Evolutionary conservation across 2,329 filamentous ascomycete genomes (phyloP).

Genomic region (Trichocomaceae sp.): DNA sequence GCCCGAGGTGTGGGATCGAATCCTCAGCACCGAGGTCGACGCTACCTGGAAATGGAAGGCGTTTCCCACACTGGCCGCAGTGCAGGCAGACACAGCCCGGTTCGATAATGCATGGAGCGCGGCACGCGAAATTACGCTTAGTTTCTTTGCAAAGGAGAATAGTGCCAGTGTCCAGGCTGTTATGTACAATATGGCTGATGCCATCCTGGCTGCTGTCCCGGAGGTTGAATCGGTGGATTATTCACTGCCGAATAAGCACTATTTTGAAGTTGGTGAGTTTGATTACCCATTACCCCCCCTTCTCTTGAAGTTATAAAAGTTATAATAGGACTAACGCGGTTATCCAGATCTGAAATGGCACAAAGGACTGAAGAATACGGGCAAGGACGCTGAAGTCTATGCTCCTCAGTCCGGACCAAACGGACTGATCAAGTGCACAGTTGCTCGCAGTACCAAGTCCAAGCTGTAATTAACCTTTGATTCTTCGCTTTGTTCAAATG

Average conservation of each 20-base stretch:
- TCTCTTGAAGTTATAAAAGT: too few relatives aligned
- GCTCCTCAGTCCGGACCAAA: constrained; percentile 90
- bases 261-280: constrained; percentile 72
- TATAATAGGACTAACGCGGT: too few relatives aligned
- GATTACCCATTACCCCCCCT: neutral
- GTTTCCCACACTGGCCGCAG: constrained; percentile 60
- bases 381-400: constrained; percentile 91
- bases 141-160: constrained; percentile 81
- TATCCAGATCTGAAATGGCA: constrained; percentile 83
- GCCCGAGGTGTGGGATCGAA: constrained; percentile 86
- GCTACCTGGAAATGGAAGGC: constrained; percentile 77
- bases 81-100: constrained; percentile 55
- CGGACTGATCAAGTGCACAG: constrained; percentile 89
- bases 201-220: constrained; percentile 71
- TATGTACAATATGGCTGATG: constrained; percentile 97
- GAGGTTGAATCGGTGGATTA: constrained; percentile 70
- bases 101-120: constrained; percentile 75
- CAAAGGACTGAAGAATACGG: constrained; percentile 90
- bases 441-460: constrained; percentile 41
- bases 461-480: constrained; percentile 24
- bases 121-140: constrained; percentile 79
- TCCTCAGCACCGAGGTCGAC: constrained; percentile 89
- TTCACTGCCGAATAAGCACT: constrained; percentile 93
- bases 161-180: constrained; percentile 92
- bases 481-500: neutral